Percentiles rank a stretch among this genome's conserved stretches.
These are phyloP conservation scores for Daldinia loculata DNA, from an alignment of 495 filamentous ascomycete species.

Conservation along the genomic window DNA sequence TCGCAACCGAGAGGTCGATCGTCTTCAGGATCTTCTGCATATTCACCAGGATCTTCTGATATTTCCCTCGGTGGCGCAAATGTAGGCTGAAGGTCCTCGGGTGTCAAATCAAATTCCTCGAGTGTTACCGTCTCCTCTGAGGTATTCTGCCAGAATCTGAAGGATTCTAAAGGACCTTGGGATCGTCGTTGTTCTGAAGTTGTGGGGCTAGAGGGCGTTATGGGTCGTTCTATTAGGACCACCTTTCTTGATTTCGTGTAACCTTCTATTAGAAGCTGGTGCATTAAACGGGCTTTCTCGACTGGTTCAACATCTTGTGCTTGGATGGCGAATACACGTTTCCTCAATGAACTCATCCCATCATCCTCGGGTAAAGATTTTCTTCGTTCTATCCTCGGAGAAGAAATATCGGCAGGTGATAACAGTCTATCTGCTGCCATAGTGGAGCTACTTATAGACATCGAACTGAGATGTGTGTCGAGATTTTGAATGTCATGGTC, in stretches of 20 bases:
- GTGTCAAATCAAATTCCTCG: constrained; percentile 72
- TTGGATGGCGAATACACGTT: constrained; percentile 80
- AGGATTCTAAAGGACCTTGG: constrained; percentile 43
- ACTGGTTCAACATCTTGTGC: constrained; percentile 66
- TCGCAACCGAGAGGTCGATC: constrained; percentile 74
- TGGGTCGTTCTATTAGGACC: constrained; percentile 44
- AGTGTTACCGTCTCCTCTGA: constrained; percentile 42
- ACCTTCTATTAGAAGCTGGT: constrained; percentile 80
- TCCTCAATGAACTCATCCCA: constrained; percentile 81
- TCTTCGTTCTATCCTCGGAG: constrained; percentile 21
- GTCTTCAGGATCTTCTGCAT: constrained; percentile 57
- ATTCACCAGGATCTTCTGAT: constrained; percentile 33
- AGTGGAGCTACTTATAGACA: constrained; percentile 17
- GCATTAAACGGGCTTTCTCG: constrained; percentile 86
- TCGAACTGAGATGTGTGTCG: constrained; percentile 7
- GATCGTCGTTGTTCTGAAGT: constrained; percentile 39
- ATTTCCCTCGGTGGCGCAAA: constrained; percentile 62
- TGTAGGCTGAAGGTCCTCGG: constrained; percentile 75
- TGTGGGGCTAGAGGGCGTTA: constrained; percentile 46
- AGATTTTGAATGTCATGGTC: constrained; percentile 19
- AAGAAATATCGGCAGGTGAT: constrained; percentile 2
- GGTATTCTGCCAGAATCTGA: constrained; percentile 54
- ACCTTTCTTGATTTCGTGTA: constrained; percentile 64
- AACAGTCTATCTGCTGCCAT: constrained; percentile 7
- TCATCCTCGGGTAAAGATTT: constrained; percentile 83